Evolutionary conservation across 2,329 filamentous ascomycete genomes (phyloP).

Genomic region (Scytalidium lignicola): DNA sequence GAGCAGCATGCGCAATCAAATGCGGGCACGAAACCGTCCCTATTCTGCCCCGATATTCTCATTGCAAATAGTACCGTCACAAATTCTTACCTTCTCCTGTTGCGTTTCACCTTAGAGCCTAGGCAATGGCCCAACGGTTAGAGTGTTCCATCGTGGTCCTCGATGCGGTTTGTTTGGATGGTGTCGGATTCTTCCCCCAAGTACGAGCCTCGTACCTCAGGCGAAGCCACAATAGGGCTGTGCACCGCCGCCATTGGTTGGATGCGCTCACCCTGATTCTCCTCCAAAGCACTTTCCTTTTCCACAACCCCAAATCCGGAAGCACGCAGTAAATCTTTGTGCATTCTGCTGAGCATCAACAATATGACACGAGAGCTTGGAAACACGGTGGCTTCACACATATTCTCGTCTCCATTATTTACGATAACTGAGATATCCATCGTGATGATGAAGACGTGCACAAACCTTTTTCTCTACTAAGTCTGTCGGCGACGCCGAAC

Average conservation of each 20-base stretch:
- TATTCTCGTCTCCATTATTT: constrained; percentile 15
- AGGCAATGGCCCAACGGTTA: too few species aligned
- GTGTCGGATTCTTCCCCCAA: constrained; percentile 7
- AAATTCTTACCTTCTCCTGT: too few species aligned
- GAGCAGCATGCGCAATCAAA: not conserved
- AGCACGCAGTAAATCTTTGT: too few species aligned
- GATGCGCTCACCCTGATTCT: not conserved
- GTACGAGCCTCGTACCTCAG: constrained; percentile 6
- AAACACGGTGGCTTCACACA: constrained; percentile 15
- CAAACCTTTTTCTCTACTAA: constrained; percentile 7
- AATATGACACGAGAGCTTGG: constrained; percentile 16
- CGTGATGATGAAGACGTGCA: constrained; percentile 4
- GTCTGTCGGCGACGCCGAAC: constrained; percentile 19
- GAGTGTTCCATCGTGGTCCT: too few species aligned
- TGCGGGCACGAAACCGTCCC: too few species aligned
- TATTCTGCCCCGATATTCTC: too few species aligned
- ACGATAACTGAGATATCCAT: constrained; percentile 9
- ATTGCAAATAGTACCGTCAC: too few species aligned
- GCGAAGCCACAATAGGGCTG: constrained; percentile 21
- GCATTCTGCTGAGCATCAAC: too few species aligned
- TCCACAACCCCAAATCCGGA: too few species aligned
- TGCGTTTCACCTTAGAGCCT: too few species aligned
- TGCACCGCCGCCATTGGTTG: constrained; percentile 2
- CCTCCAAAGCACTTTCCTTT: not conserved
- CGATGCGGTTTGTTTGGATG: too few species aligned